Evolutionary conservation across 2,329 filamentous ascomycete species (phyloP).

Genomic region (Aspergillus fumigatiaffinis): DNA sequence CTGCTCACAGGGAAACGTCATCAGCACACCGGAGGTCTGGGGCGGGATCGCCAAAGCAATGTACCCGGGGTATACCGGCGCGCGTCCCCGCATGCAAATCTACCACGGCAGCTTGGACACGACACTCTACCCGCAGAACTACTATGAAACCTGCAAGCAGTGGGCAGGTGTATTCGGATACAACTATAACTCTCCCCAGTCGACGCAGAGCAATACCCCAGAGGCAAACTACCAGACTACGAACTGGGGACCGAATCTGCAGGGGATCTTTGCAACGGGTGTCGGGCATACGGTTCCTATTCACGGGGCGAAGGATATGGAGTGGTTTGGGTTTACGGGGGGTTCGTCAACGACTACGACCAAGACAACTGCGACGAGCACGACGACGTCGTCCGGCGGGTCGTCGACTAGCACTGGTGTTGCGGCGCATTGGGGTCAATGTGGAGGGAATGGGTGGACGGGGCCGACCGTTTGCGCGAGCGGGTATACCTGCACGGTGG

Average conservation of each 20-base stretch:
- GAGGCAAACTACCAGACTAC: constrained; percentile 19
- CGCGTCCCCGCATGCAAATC: constrained; percentile 54
- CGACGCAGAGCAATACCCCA: constrained; percentile 10
- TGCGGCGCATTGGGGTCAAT: not conserved
- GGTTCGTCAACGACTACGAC: not conserved
- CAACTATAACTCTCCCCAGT: constrained; percentile 14
- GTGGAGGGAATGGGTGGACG: not conserved
- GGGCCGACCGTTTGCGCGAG: not conserved
- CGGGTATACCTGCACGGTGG: not conserved
- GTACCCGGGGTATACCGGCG: constrained; percentile 38
- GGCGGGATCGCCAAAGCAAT: constrained; percentile 17
- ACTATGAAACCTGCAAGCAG: constrained; percentile 56
- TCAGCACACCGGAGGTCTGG: constrained; percentile 19
- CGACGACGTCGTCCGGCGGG: not conserved
- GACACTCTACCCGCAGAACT: constrained; percentile 52
- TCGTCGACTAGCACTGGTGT: not conserved
- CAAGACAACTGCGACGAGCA: not conserved
- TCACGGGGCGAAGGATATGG: constrained; percentile 18
- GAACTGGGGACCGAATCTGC: constrained; percentile 17
- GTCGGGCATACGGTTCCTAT: constrained; percentile 20
- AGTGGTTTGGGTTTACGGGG: constrained; percentile 22
- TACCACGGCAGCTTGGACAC: constrained; percentile 54
- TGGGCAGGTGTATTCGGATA: constrained; percentile 51
- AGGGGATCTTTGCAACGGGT: constrained; percentile 21
- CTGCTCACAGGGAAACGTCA: constrained; percentile 16